Conservation (phyloP, 2,329 filamentous ascomycete genomes). For the Arthroderma sp. region DNA sequence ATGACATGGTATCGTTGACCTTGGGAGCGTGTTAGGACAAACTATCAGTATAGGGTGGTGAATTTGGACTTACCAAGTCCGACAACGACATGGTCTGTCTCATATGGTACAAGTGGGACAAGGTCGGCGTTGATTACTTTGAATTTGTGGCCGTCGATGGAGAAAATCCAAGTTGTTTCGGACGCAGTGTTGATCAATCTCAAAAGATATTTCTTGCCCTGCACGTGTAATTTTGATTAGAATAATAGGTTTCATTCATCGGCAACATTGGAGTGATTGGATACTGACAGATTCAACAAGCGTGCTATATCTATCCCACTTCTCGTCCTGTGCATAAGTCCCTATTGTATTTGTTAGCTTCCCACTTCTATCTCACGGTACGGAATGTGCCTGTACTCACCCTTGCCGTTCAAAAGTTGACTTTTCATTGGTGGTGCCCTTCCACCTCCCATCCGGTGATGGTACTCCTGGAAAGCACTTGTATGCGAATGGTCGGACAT, state of each 20-base stretch:
- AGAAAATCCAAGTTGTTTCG: slow-evolving; percentile 40
- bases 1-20: slow-evolving; percentile 29
- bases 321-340: not conserved
- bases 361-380: too few relatives aligned
- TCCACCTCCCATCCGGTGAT: not conserved
- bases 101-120: slow-evolving; percentile 44
- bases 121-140: slow-evolving; percentile 45
- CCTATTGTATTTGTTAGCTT: not conserved
- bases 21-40: not conserved
- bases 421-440: slow-evolving; percentile 12
- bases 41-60: not conserved
- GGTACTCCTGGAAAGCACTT: slow-evolving; percentile 3
- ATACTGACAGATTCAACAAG: slow-evolving; percentile 5
- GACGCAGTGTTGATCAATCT: slow-evolving; percentile 28
- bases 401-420: slow-evolving; percentile 13
- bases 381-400: not conserved
- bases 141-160: slow-evolving; percentile 40
- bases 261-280: not conserved
- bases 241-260: too few relatives aligned
- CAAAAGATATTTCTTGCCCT: slow-evolving; percentile 22
- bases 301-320: slow-evolving; percentile 3
- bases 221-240: not conserved
- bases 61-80: not conserved
- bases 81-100: slow-evolving; percentile 30
- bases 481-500: slow-evolving; percentile 1